Conservation (phyloP, 108 stramenopile genomes). For the Nannochloropsis salina region DNA sequence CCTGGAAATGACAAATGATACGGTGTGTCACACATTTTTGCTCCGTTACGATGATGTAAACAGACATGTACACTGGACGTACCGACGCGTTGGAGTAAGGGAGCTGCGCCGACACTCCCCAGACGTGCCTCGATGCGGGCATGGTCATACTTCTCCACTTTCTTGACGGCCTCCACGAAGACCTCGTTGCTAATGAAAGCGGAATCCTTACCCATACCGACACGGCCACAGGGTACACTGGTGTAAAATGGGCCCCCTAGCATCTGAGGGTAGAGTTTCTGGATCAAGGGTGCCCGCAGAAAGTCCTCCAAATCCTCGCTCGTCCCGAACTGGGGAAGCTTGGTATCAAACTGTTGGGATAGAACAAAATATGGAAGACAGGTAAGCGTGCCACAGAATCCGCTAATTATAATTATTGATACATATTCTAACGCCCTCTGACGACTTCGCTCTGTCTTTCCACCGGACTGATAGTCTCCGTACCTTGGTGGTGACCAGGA, state of each 20-base stretch:
- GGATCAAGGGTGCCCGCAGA: slow-evolving; percentile 64
- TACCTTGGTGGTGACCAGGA: slow-evolving; percentile 77
- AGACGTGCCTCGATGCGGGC: slow-evolving; percentile 16
- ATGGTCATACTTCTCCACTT: neutral
- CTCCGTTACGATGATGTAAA: no score
- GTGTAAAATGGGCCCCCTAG: slow-evolving; percentile 87
- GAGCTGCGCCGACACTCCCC: neutral
- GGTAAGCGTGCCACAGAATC: neutral
- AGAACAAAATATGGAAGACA: neutral
- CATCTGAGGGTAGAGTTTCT: slow-evolving; percentile 67
- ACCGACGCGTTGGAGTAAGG: neutral
- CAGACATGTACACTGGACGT: no score
- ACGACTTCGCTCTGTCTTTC: neutral
- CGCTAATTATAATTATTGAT: neutral
- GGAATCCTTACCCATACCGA: slow-evolving; percentile 58
- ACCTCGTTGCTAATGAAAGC: slow-evolving; percentile 68
- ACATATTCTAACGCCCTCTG: neutral
- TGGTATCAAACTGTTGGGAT: slow-evolving; percentile 68
- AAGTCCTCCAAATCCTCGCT: slow-evolving; percentile 74
- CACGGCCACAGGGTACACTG: slow-evolving; percentile 79
- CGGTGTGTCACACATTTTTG: no score
- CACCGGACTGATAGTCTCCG: neutral
- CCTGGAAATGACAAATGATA: neutral
- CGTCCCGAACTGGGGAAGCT: slow-evolving; percentile 77
- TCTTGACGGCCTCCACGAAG: slow-evolving; percentile 43